These are phyloP conservation scores for Clavulina sp. DNA, from an alignment of 768 basidiomycete genomes.

Conservation along the genomic window DNA sequence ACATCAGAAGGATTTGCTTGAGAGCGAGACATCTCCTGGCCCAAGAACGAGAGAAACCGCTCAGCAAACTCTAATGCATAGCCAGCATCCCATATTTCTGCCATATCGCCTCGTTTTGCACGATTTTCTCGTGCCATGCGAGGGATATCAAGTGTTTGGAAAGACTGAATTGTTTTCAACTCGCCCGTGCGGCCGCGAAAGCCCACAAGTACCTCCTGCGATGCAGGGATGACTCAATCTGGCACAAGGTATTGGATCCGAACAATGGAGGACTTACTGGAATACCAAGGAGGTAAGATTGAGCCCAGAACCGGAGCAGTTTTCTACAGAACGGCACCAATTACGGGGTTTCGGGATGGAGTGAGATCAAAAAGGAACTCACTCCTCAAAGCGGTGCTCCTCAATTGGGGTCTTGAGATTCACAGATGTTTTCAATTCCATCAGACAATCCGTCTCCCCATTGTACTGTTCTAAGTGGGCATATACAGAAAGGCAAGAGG, in stretches of 20 bases:
- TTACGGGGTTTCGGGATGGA: background rate
- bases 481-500: background rate
- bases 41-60: slow-evolving; percentile 37
- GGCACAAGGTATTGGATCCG: background rate
- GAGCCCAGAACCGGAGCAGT: slow-evolving; percentile 81
- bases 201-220: slow-evolving; percentile 71
- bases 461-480: slow-evolving; percentile 34
- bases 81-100: slow-evolving; percentile 68
- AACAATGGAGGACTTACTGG: slow-evolving; percentile 32
- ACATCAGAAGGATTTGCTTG: slow-evolving; percentile 18
- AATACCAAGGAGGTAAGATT: slow-evolving; percentile 83
- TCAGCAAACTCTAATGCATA: slow-evolving; percentile 63
- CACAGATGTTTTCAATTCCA: slow-evolving; percentile 79
- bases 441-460: slow-evolving; percentile 46
- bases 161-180: slow-evolving; percentile 44
- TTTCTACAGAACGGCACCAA: slow-evolving; percentile 32
- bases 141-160: slow-evolving; percentile 66
- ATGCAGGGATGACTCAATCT: slow-evolving; percentile 1
- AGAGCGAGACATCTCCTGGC: background rate
- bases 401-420: slow-evolving; percentile 41
- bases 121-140: slow-evolving; percentile 54
- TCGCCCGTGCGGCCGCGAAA: slow-evolving; percentile 64
- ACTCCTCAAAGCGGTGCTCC: slow-evolving; percentile 68
- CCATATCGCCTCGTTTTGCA: too few relatives aligned
- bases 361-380: slow-evolving; percentile 12